A percentile compares a stretch with the other conserved stretches of the same genome.
These are phyloP conservation scores for Scutellaria galericulata DNA, from an alignment of 257 asterid species.

Conservation along the genomic window DNA sequence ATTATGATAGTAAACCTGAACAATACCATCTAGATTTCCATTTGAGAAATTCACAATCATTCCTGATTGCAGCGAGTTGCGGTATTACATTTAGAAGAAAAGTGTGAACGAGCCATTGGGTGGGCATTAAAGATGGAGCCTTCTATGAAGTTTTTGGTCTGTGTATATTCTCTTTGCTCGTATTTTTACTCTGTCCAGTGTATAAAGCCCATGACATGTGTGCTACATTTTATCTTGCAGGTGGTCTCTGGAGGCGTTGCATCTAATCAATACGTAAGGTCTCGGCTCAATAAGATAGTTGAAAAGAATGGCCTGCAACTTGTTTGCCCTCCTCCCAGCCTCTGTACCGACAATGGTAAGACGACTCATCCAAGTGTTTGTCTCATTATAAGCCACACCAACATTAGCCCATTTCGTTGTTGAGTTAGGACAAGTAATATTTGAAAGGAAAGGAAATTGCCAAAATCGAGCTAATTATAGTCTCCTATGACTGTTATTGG, in stretches of 20 bases:
- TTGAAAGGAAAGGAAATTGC: neutral
- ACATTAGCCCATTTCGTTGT: neutral
- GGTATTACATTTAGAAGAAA: constrained; percentile 87
- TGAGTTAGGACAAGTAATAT: neutral
- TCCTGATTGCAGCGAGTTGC: constrained; percentile 74
- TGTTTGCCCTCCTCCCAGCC: constrained; percentile 96
- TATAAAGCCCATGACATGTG: constrained; percentile 23
- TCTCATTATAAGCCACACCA: neutral
- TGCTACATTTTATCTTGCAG: constrained; percentile 44
- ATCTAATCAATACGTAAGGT: constrained; percentile 77
- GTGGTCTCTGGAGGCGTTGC: constrained; percentile 99
- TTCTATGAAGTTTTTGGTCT: constrained; percentile 75
- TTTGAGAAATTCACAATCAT: constrained; percentile 22
- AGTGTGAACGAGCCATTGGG: constrained; percentile 84
- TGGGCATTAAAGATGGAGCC: constrained; percentile 92
- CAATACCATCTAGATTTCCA: neutral
- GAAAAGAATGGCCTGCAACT: constrained; percentile 72
- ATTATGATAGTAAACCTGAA: constrained; percentile 9
- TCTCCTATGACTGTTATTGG: constrained; percentile 15
- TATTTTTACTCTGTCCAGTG: constrained; percentile 11
- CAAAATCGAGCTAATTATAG: neutral
- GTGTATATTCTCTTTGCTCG: constrained; percentile 31
- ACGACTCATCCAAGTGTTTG: neutral
- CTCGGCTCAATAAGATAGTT: constrained; percentile 65
- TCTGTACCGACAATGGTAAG: constrained; percentile 94